A percentile compares a stretch with the other conserved stretches of the same genome.
phyloP scores from a whole-genome alignment of 371 early-diverging fungal species.

The Actinomucor elegans region DNA sequence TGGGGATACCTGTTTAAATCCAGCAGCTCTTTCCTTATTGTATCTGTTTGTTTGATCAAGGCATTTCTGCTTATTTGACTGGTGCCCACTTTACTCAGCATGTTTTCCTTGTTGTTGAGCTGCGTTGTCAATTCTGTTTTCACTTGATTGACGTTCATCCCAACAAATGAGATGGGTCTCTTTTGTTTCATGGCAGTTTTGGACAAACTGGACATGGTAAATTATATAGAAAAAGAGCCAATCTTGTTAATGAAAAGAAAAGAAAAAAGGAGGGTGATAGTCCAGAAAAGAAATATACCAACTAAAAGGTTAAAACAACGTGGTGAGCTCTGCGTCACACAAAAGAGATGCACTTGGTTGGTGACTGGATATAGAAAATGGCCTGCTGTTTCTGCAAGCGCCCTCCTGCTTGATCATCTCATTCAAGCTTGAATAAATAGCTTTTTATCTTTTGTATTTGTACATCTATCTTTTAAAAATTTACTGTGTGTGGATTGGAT shows the following conservation, averaged over 20 bases:
- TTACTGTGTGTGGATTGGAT: too few relatives aligned
- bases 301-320: conserved; percentile 12
- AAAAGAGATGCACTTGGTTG: conserved; percentile 14
- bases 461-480: too few relatives aligned
- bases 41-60: conserved; percentile 15
- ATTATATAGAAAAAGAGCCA: too few relatives aligned
- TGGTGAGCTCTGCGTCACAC: conserved; percentile 23
- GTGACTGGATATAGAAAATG: conserved; percentile 25
- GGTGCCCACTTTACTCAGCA: conserved; percentile 4
- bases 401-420: neutral
- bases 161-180: conserved; percentile 20
- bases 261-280: conserved; percentile 1
- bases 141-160: conserved; percentile 22
- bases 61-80: conserved; percentile 24
- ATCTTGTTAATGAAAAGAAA: conserved; percentile 8
- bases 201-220: conserved; percentile 5
- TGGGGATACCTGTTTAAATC: conserved; percentile 10
- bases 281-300: neutral
- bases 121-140: conserved; percentile 17
- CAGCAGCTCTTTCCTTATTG: conserved; percentile 7
- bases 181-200: conserved; percentile 8
- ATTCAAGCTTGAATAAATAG: too few relatives aligned
- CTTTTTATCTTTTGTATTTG: too few relatives aligned
- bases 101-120: conserved; percentile 14
- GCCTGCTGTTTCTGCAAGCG: conserved; percentile 16